phyloP scores from a whole-genome alignment of 2,329 filamentous ascomycete species.

The Rasamsonia emersonii region DNA sequence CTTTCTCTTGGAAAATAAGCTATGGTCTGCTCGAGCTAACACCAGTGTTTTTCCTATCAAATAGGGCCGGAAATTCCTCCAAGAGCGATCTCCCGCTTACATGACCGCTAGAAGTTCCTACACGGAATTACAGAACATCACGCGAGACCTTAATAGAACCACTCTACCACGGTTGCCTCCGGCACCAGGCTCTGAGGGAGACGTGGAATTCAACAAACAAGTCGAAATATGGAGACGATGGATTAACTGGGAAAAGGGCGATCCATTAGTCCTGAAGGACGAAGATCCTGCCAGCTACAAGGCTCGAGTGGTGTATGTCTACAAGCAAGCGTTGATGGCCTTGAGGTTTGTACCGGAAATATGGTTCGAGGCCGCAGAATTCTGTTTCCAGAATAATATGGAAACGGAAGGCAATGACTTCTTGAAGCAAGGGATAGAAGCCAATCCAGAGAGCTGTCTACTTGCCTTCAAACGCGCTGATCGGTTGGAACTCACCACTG shows the following conservation, averaged over 20 bases:
- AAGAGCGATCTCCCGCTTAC: slow-evolving; percentile 85
- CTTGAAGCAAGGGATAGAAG: slow-evolving; percentile 69
- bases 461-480: slow-evolving; percentile 85
- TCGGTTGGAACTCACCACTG: slow-evolving; percentile 69
- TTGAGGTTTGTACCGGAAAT: slow-evolving; percentile 91
- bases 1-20: background rate
- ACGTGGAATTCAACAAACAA: slow-evolving; percentile 74
- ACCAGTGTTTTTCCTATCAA: slow-evolving; percentile 5
- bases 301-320: slow-evolving; percentile 76
- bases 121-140: slow-evolving; percentile 83
- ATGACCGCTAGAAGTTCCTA: slow-evolving; percentile 93
- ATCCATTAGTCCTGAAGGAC: slow-evolving; percentile 74
- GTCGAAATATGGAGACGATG: slow-evolving; percentile 86
- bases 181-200: slow-evolving; percentile 74
- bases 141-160: slow-evolving; percentile 63
- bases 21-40: too few relatives aligned
- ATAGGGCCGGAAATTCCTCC: slow-evolving; percentile 88
- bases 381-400: slow-evolving; percentile 74
- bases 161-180: slow-evolving; percentile 77
- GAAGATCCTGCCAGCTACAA: slow-evolving; percentile 71
- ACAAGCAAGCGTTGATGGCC: slow-evolving; percentile 89
- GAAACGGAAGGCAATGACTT: slow-evolving; percentile 67
- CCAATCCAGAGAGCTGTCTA: slow-evolving; percentile 89
- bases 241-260: slow-evolving; percentile 92
- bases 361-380: slow-evolving; percentile 91